Evolutionary conservation across 345 rosid genomes (phyloP), one percentile per base, ranked within the genome.

Genomic region (Balakata baccata): DNA sequence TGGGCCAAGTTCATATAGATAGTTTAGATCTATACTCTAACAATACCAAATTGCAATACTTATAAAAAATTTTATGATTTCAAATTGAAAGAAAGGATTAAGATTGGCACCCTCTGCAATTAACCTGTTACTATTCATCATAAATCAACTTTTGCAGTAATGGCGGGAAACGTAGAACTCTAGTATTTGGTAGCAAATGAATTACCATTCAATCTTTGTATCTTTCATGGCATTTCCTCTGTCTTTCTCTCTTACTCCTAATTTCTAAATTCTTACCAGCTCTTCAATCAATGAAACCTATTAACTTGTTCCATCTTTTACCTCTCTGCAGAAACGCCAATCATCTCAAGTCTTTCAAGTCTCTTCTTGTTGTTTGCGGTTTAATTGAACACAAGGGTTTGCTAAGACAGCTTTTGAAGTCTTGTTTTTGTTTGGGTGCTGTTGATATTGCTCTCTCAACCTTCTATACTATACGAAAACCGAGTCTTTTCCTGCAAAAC

Each of bases 351-450:
- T 75, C 79, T 54, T 43, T 83, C 22, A 72, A 75, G 69, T 78
- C 82, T 38, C 77, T 80, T 60, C 82, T 87, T 45, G 57, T 73
- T 38, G 71, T 74, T 5, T 70, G 63, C 10, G 86, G 90, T 41
- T 78, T 83, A 29, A 9, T 56, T 23, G 38, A 58, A 7, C 69
- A 63, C 64, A 41, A 74, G 12, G 50, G 29, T 34, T 39, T 62
- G 63, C 71, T 81, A 2, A 70, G 68, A 69, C 78, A 74, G 8
- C 80, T 87, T 75, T 54, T 85, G 66, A 77, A 69, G 23, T 71
- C 78, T 45, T 85, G 86, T 72, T 87, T 84, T 46, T 64, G 50
- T 68, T 54, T 80, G 75, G 85, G 85, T 47, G 67, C 72, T 59
- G 60, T 75, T 6, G 68, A 71, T 59, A 20, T 73, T n/a, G 87